phyloP scores from a whole-genome alignment of 2,329 filamentous ascomycete species.

The Amylocarpus encephaloides region DNA sequence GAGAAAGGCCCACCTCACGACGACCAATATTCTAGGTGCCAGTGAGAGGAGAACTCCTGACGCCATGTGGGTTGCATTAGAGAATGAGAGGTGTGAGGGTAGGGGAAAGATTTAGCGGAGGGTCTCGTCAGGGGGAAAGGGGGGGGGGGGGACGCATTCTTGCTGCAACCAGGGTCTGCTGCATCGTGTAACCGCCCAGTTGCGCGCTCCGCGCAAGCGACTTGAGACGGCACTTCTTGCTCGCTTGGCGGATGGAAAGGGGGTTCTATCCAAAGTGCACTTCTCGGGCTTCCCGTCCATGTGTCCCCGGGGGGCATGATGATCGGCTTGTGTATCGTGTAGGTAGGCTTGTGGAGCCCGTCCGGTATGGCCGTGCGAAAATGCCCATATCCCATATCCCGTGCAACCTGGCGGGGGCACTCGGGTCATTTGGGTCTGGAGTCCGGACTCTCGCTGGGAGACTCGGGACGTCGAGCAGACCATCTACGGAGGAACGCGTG shows the following conservation, averaged over 20 bases:
- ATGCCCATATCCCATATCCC: neutral
- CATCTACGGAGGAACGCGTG: neutral
- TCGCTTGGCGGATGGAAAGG: neutral
- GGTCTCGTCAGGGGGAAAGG: neutral
- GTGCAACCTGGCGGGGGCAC: neutral
- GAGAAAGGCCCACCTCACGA: no score
- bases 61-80: neutral
- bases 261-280: neutral
- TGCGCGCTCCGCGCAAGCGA: neutral
- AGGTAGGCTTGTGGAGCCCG: constrained; percentile 1
- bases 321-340: no score
- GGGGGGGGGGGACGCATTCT: neutral
- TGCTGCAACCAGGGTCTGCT: neutral
- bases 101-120: neutral
- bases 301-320: neutral
- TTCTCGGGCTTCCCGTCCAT: neutral
- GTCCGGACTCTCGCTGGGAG: no score
- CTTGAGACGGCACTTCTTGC: constrained; percentile 2
- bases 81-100: constrained; percentile 4
- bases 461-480: neutral
- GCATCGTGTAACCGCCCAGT: constrained; percentile 9
- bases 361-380: constrained; percentile 1
- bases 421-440: neutral
- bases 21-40: constrained; percentile 8
- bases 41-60: constrained; percentile 8